Base-by-base conservation (phyloP, 176 grass and related monocot genomes). In the Eragrostis curvula region DNA sequence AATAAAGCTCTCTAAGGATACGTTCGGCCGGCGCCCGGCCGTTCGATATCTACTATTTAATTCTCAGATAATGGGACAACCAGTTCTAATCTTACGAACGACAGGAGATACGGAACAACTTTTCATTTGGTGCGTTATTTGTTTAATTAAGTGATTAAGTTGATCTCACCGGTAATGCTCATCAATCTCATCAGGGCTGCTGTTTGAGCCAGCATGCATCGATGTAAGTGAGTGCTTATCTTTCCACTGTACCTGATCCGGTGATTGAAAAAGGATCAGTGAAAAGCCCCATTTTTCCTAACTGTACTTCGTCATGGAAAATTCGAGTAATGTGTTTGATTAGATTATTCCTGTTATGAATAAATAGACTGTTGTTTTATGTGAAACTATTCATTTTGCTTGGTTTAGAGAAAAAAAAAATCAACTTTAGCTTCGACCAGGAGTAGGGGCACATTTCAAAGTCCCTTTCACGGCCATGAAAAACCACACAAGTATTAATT, bases 111-210 rank as follows among this genome's bases (percentile, higher is more conserved):
- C 81, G 42, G 15, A 88, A 67, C 81, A 79, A 61, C 75, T 84
- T 88, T 74, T 60, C 11, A 7, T 75, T 69, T 21, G 66, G 85
- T 87, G 77, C 70, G 62, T 27, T 74, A 56, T 67, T 86, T 86
- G 25, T 74, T 87, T 75, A 86, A 28, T 73, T 36, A 36, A 36
- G 32, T 20, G 52, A 30, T 30, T 53, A 80, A 62, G 70, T 8
- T 74, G 28, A 55, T 82, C 52, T 30, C 43, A 62, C 51, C 63
- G 64, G 53, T 79, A 80, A 56, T 86, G 84, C n/a, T 24, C 10
- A 18, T 77, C 79, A 53, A 81, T 51, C 55, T 87, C 68, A 70
- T 62, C 79, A 41, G 30, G 24, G 20, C 27, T 20, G 58, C 62
- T 17, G 24, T 49, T 49, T 66, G 5, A 66, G 12, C 42, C 25